Conservation (phyloP, 2,329 filamentous ascomycete genomes). For the Aspergillus sp. region DNA sequence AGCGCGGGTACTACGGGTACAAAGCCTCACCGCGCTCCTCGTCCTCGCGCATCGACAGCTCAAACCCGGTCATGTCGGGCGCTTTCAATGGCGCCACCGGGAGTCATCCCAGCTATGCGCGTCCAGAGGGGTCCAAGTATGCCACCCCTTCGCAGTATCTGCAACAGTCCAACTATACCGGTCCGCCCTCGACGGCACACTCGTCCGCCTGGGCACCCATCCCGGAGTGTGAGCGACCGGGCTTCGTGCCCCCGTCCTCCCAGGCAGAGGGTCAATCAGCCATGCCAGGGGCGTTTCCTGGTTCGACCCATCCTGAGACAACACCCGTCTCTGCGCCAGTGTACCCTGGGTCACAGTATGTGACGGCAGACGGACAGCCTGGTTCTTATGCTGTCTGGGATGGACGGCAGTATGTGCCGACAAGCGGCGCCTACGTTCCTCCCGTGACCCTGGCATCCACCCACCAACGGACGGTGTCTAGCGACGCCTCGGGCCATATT, state of each 20-base stretch:
- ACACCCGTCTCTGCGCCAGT: conserved; percentile 18
- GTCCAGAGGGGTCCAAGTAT: conserved; percentile 29
- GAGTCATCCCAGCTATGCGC: conserved; percentile 34
- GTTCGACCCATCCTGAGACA: conserved; percentile 20
- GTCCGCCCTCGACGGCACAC: conserved; percentile 4
- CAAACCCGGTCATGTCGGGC: conserved; percentile 16
- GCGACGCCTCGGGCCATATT: conserved; percentile 17
- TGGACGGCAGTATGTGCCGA: conserved; percentile 12
- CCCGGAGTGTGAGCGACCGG: conserved; percentile 40
- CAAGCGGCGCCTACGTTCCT: conserved; percentile 10
- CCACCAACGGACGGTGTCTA: conserved; percentile 33
- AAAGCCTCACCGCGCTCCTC: conserved; percentile 7
- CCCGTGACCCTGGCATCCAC: conserved; percentile 13
- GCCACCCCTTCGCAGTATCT: conserved; percentile 23
- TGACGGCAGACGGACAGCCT: conserved; percentile 19
- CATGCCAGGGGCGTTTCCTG: conserved; percentile 33
- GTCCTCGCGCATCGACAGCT: conserved; percentile 7
- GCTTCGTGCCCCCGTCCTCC: conserved; percentile 39
- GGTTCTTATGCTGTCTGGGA: conserved; percentile 20
- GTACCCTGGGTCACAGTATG: conserved; percentile 32
- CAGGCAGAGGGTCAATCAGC: conserved; percentile 19
- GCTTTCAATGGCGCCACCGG: conserved; percentile 17
- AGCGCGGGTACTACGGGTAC: conserved; percentile 17
- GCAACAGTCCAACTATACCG: conserved; percentile 17
- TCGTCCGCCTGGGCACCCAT: conserved; percentile 35